Evolutionary conservation across 306 rosid species (phyloP).

Genomic region (Biancaea sappan): DNA sequence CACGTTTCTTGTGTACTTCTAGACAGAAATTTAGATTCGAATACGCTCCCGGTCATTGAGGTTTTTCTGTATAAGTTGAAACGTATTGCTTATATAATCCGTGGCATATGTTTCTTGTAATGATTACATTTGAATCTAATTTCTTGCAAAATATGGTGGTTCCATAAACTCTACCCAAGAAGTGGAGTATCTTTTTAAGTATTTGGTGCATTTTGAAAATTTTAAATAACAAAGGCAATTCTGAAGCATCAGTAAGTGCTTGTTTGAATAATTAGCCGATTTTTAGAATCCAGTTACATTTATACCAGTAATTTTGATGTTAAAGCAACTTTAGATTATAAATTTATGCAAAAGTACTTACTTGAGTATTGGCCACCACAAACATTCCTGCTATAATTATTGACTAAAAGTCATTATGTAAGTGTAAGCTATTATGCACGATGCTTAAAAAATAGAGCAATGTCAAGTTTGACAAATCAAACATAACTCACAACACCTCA

Average conservation of each 20-base stretch:
- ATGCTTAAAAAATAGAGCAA: too few species aligned
- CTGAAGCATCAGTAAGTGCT: background rate
- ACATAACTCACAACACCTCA: too few species aligned
- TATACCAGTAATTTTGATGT: background rate
- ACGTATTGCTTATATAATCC: background rate
- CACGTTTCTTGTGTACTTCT: too few species aligned
- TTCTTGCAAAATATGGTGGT: background rate
- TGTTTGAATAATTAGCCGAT: background rate
- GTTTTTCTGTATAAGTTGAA: conserved; percentile 5
- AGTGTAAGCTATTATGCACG: too few species aligned
- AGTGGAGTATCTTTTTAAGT: too few species aligned
- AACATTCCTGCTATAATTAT: background rate
- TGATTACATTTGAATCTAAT: conserved; percentile 22
- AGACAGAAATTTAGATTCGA: too few species aligned
- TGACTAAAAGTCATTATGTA: background rate
- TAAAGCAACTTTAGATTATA: background rate
- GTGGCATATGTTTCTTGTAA: background rate
- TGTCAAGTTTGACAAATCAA: too few species aligned
- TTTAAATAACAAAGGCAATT: background rate
- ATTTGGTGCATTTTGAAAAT: too few species aligned
- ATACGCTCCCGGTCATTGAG: too few species aligned
- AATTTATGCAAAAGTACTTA: too few species aligned
- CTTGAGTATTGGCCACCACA: too few species aligned
- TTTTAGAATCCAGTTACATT: conserved; percentile 20
- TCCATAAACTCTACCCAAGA: background rate